Evolutionary conservation across 768 basidiomycete species (phyloP).

Genomic region (Hericium alpestre): DNA sequence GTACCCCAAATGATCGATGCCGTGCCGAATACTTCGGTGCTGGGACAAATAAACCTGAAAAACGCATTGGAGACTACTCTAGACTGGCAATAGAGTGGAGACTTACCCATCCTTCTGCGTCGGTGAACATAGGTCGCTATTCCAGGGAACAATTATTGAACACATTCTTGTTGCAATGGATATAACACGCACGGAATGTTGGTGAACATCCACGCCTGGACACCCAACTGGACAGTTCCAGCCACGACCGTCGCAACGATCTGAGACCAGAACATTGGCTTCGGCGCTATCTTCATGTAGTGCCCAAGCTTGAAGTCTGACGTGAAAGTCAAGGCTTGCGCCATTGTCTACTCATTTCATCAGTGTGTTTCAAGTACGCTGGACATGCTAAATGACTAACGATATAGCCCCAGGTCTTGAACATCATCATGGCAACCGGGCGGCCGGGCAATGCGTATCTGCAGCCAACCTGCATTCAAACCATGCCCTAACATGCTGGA

Average conservation of each 20-base stretch:
- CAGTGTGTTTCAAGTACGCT: constrained; percentile 33
- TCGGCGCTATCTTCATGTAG: constrained; percentile 65
- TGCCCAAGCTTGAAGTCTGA: constrained; percentile 71
- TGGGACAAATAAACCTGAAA: constrained; percentile 3
- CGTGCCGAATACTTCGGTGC: constrained; percentile 39
- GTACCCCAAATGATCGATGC: constrained; percentile 40
- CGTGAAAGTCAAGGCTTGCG: constrained; percentile 57
- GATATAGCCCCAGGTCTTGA: constrained; percentile 76
- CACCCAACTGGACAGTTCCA: constrained; percentile 55
- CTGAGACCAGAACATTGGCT: constrained; percentile 64
- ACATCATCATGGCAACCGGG: constrained; percentile 76
- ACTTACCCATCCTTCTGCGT: constrained; percentile 36
- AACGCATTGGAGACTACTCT: not conserved
- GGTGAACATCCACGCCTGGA: constrained; percentile 38
- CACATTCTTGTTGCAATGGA: constrained; percentile 34
- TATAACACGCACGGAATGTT: not conserved
- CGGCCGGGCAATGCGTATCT: constrained; percentile 74
- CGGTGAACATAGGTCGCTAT: constrained; percentile 41
- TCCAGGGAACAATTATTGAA: constrained; percentile 26
- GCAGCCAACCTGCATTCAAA: constrained; percentile 71
- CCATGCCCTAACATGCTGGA: not conserved
- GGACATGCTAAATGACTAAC: constrained; percentile 58
- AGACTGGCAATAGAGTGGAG: not conserved
- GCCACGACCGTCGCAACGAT: constrained; percentile 35
- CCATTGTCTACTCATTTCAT: constrained; percentile 50